These are phyloP conservation scores for Begonia fuchsioides DNA, from an alignment of 306 rosid genomes.

Conservation along the genomic window DNA sequence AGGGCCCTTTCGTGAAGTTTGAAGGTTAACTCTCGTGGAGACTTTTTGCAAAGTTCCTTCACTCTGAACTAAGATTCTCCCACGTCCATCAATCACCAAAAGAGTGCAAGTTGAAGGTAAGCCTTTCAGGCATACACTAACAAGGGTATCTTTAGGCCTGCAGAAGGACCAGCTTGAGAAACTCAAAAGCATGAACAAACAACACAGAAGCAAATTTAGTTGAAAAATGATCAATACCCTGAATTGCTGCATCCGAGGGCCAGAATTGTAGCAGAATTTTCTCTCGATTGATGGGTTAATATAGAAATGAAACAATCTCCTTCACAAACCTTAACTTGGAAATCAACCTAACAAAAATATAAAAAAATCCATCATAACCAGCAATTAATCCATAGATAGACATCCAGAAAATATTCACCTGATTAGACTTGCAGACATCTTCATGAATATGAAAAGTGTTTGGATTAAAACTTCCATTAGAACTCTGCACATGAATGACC, in stretches of 20 bases:
- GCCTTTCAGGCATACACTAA: conserved; percentile 19
- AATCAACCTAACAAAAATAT: conserved; percentile 25
- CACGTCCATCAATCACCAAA: conserved; percentile 20
- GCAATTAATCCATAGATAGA: not conserved
- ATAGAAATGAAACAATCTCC: conserved; percentile 27
- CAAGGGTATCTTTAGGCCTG: conserved; percentile 23
- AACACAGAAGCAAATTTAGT: not conserved
- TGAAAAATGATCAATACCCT: conserved; percentile 12
- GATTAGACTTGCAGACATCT: conserved; percentile 33
- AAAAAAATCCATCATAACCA: not conserved
- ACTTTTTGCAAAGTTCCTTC: conserved; percentile 38
- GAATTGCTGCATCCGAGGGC: conserved; percentile 28
- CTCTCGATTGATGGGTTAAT: conserved; percentile 23
- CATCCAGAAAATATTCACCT: conserved; percentile 7
- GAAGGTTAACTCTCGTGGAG: conserved; percentile 13
- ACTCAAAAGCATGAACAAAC: conserved; percentile 2
- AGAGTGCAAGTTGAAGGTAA: conserved; percentile 36
- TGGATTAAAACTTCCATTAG: conserved; percentile 21
- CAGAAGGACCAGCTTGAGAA: not conserved
- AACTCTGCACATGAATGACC: conserved; percentile 20
- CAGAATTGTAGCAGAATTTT: conserved; percentile 24
- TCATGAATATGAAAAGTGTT: conserved; percentile 38
- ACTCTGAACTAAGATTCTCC: conserved; percentile 18
- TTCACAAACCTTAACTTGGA: conserved; percentile 26
- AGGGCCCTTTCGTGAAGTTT: conserved; percentile 8